Conservation (phyloP, 768 basidiomycete genomes). For the Xerocomus potaroensis region DNA sequence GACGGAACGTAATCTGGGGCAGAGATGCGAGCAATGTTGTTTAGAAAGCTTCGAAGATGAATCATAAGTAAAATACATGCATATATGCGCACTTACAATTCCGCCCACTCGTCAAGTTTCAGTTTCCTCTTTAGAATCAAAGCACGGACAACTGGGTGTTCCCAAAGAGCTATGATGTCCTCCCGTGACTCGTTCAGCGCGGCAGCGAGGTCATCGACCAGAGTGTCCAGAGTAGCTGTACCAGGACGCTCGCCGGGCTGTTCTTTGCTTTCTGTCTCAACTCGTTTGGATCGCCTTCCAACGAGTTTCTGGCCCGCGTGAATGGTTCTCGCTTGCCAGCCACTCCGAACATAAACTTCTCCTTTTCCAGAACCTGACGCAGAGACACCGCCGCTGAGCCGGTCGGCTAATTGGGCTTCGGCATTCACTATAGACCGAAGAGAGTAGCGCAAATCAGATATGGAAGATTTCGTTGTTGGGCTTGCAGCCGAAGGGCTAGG, state of each 20-base stretch:
- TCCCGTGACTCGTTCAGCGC: slow-evolving; percentile 55
- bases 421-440: slow-evolving; percentile 57
- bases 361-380: slow-evolving; percentile 75
- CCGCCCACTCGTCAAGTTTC: slow-evolving; percentile 83
- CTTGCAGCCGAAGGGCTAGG: slow-evolving; percentile 12
- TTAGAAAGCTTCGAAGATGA: slow-evolving; percentile 55
- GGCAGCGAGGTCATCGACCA: slow-evolving; percentile 57
- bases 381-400: slow-evolving; percentile 68
- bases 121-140: slow-evolving; percentile 65
- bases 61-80: slow-evolving; percentile 7
- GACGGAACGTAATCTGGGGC: slow-evolving; percentile 67
- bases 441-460: slow-evolving; percentile 54
- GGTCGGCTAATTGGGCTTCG: slow-evolving; percentile 63
- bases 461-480: slow-evolving; percentile 28
- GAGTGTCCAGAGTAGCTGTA: slow-evolving; percentile 40
- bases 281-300: slow-evolving; percentile 27
- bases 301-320: slow-evolving; percentile 42
- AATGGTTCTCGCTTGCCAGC: slow-evolving; percentile 73
- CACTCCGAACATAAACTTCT: slow-evolving; percentile 70
- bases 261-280: slow-evolving; percentile 24
- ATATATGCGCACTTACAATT: slow-evolving; percentile 60
- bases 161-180: slow-evolving; percentile 72
- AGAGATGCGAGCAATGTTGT: slow-evolving; percentile 68
- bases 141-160: slow-evolving; percentile 63
- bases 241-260: slow-evolving; percentile 25